Percentiles rank a stretch among this genome's conserved stretches.
Conservation (phyloP, 2,329 filamentous ascomycete genomes). For the Paecilomyces formosus region DNA sequence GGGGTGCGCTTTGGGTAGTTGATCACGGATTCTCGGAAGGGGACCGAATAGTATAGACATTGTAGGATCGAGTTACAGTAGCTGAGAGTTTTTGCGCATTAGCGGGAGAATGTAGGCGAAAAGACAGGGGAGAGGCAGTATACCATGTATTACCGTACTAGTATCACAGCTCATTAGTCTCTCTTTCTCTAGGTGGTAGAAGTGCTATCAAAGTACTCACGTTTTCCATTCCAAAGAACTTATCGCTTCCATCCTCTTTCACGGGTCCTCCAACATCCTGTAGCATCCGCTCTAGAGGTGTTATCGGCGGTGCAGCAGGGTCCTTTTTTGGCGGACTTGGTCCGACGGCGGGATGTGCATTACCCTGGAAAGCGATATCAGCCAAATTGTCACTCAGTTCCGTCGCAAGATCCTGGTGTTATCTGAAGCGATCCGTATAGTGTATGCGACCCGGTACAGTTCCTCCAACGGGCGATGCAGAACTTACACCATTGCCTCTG, state of each 20-base stretch:
- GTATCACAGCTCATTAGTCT: constrained; percentile 14
- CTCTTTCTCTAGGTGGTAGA: constrained; percentile 7
- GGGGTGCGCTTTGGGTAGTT: constrained; percentile 74
- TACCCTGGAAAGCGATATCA: constrained; percentile 28
- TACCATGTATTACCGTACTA: constrained; percentile 99
- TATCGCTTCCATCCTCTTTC: constrained; percentile 83
- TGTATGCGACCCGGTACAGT: background rate
- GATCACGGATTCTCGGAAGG: constrained; percentile 89
- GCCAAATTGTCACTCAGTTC: constrained; percentile 5
- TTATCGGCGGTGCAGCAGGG: constrained; percentile 48
- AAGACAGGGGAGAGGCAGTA: constrained; percentile 11
- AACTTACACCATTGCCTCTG: constrained; percentile 30
- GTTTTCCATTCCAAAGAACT: constrained; percentile 98
- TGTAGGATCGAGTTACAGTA: constrained; percentile 99
- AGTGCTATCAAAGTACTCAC: constrained; percentile 48
- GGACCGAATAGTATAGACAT: constrained; percentile 89
- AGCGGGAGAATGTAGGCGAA: background rate
- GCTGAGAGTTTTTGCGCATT: constrained; percentile 41
- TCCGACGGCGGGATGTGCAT: constrained; percentile 39
- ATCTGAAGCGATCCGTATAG: background rate
- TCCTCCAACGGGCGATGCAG: constrained; percentile 8
- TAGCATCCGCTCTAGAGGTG: constrained; percentile 66
- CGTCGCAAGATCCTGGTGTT: constrained; percentile 3
- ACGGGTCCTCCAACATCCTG: constrained; percentile 66
- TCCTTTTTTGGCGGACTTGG: constrained; percentile 52